Evolutionary conservation across 2,329 filamentous ascomycete species (phyloP).

Genomic region (Pyricularia sp.): DNA sequence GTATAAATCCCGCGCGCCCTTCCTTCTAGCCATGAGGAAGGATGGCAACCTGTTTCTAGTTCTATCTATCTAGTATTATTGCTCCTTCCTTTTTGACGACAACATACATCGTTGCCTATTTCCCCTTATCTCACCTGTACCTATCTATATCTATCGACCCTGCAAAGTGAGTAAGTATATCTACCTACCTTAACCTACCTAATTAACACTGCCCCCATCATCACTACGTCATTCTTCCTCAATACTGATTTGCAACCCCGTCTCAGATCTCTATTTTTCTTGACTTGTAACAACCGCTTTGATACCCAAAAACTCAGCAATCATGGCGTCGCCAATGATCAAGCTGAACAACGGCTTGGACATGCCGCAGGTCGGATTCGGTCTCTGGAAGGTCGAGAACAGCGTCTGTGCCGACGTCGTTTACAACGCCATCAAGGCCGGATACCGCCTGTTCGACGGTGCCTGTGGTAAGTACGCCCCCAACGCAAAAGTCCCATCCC

Average conservation of each 20-base stretch:
- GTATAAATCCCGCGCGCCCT: not conserved
- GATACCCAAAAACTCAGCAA: not conserved
- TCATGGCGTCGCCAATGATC: constrained; percentile 9
- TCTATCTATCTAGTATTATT: not conserved
- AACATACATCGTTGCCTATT: not conserved
- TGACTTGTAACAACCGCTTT: not conserved
- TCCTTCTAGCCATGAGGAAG: not conserved
- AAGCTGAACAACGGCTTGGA: constrained; percentile 57
- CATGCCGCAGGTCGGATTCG: constrained; percentile 70
- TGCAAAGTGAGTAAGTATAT: not conserved
- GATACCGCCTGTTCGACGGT: constrained; percentile 52
- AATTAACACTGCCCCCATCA: too few species aligned
- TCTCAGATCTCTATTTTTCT: not conserved
- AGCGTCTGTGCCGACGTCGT: constrained; percentile 64
- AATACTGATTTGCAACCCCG: not conserved
- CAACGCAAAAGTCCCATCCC: not conserved
- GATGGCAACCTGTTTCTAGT: not conserved
- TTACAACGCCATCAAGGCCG: constrained; percentile 63
- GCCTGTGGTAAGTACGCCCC: constrained; percentile 41
- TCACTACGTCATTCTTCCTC: not conserved
- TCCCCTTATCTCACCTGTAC: not conserved
- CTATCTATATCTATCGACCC: not conserved
- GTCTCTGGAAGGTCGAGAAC: constrained; percentile 77
- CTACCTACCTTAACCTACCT: too few species aligned
- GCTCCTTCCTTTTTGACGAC: not conserved